A percentile compares a stretch with the other conserved stretches of the same genome.
phyloP scores from a whole-genome alignment of 1,284 basidiomycete species.

The Entoloma clypeatum region DNA sequence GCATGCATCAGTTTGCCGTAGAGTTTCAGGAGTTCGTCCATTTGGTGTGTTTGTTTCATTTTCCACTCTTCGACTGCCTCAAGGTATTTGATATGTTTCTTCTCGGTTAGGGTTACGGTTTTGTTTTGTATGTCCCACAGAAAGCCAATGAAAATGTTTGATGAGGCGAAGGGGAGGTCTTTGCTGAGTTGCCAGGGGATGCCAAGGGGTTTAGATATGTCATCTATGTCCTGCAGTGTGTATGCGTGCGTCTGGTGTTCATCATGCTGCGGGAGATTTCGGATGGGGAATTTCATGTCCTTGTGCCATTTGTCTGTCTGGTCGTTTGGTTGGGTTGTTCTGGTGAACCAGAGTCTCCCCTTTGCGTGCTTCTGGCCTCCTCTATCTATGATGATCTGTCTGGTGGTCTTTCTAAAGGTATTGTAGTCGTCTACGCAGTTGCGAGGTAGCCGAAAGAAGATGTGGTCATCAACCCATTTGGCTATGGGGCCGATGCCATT shows the following conservation, averaged over 20 bases:
- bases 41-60: constrained; percentile 10
- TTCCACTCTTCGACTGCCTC: constrained; percentile 23
- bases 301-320: no score
- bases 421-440: constrained; percentile 24
- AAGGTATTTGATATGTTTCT: constrained; percentile 31
- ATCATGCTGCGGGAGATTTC: constrained; percentile 18
- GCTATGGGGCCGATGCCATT: constrained; percentile 31
- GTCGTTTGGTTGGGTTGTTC: no score
- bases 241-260: constrained; percentile 21
- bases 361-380: constrained; percentile 22
- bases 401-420: constrained; percentile 6
- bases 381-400: constrained; percentile 7
- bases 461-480: constrained; percentile 41
- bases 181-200: constrained; percentile 33
- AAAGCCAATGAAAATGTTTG: constrained; percentile 29
- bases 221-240: constrained; percentile 26
- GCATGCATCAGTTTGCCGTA: no score
- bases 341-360: constrained; percentile 27
- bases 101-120: constrained; percentile 21
- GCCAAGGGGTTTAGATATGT: constrained; percentile 24
- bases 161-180: constrained; percentile 24
- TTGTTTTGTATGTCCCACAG: constrained; percentile 26
- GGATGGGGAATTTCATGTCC: constrained; percentile 19
- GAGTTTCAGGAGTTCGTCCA: constrained; percentile 23
- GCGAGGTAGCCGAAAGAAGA: constrained; percentile 30